Evolutionary conservation across 805 yeast genomes (phyloP), one percentile per base, ranked within the genome.

Genomic region (Vanderwaltozyma verrucispora): DNA sequence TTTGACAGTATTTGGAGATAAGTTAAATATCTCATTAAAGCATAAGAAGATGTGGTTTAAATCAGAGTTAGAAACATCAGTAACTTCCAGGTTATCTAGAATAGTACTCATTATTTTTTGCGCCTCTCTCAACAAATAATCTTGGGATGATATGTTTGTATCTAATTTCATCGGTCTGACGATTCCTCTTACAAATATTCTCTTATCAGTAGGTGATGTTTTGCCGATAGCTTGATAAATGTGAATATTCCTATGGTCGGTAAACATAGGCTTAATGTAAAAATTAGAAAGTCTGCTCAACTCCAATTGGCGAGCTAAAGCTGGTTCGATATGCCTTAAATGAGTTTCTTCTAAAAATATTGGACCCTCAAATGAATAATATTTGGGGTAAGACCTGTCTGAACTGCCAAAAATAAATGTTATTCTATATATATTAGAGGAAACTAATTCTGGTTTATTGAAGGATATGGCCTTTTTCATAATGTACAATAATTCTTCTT

Each of bases 321-420:
- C 96, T 18, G 99, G 99, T 64, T 92, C 97, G 50, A 92, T 87
- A 60, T 92, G 96, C 68, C 99, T 87, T 59, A 92, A 82, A 15
- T 87, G 87, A 63, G 80, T 76, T 66, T 92, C 94, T 66, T 92
- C 99, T 28, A 51, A 54, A 59, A 81, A 92, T 28, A 71, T 71
- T 36, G 94, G 94, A 44, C 89, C 94, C 54, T 84, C 83, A 74
- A 85, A 92, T 28, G 97, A 89, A 69, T 80, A 92, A 70, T 89
- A 92, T 63, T 81, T 84, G 50, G 98, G 98, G 63, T 89, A 88
- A 35, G 82, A 60, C 46, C 96, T 97, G 51, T 77, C 77, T 36
- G 70, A 73, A 59, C 78, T 77, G 43, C 94, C 95, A 48, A 92
- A 69, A 40, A 87, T 83, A 64, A 92, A 86, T 2, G 98, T 84